Conservation (phyloP, 75 land plant species). For the Cunninghamia lanceolata region DNA sequence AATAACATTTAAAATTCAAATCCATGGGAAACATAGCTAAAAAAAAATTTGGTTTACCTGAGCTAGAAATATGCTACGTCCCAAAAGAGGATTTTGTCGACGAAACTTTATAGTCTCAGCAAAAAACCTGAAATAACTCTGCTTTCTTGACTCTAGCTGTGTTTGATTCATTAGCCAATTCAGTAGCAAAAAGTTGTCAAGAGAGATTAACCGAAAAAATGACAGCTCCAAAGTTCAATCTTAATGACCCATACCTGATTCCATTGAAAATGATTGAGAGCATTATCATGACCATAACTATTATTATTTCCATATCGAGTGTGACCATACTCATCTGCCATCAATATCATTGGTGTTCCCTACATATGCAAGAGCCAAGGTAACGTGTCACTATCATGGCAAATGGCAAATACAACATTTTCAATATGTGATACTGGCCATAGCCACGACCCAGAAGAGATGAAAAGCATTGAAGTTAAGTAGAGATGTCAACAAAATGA, state of each 20-base stretch:
- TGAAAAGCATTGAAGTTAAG: not conserved
- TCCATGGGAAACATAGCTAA: not conserved
- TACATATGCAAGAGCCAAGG: constrained; percentile 18
- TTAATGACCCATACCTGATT: constrained; percentile 45
- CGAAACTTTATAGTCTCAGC: constrained; percentile 70
- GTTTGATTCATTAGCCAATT: not conserved
- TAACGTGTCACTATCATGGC: not conserved
- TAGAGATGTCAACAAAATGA: not conserved
- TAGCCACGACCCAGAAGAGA: not conserved
- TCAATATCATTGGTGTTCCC: constrained; percentile 99
- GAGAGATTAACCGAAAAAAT: not conserved
- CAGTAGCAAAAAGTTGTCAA: not conserved
- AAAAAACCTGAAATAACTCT: constrained; percentile 74
- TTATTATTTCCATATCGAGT: constrained; percentile 97
- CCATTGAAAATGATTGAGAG: constrained; percentile 89
- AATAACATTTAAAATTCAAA: not conserved
- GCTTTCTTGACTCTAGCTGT: constrained; percentile 63
- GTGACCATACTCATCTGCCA: constrained; percentile 99
- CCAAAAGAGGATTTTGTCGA: constrained; percentile 51
- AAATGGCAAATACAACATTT: not conserved
- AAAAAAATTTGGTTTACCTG: constrained; percentile 19
- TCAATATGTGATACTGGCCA: not conserved
- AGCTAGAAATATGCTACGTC: constrained; percentile 64
- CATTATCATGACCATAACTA: constrained; percentile 91
- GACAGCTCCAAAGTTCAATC: not conserved